These are phyloP conservation scores for Tolypocladium tundrense DNA, from an alignment of 2,329 filamentous ascomycete species.

Conservation along the genomic window DNA sequence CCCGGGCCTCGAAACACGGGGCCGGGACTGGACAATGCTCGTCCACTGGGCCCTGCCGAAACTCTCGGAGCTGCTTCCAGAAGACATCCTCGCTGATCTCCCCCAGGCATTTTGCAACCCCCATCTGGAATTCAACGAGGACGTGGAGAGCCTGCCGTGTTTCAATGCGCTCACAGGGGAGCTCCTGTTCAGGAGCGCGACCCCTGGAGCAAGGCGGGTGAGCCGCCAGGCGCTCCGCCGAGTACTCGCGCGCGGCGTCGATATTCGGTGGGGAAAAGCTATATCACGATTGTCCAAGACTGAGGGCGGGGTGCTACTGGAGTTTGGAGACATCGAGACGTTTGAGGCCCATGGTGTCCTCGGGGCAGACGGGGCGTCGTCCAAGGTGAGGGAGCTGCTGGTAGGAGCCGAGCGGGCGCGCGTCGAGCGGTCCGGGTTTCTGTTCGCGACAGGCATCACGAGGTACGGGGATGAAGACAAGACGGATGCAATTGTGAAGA, in stretches of 20 bases:
- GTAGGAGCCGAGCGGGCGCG: background rate
- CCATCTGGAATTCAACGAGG: slow-evolving; percentile 17
- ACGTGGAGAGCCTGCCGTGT: slow-evolving; percentile 18
- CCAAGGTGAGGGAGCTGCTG: background rate
- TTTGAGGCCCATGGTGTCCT: slow-evolving; percentile 13
- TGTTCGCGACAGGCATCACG: slow-evolving; percentile 18
- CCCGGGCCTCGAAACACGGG: slow-evolving; percentile 14
- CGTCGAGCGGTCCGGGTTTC: slow-evolving; percentile 6
- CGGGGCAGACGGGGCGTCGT: slow-evolving; percentile 21
- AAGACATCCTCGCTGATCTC: slow-evolving; percentile 17
- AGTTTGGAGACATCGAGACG: slow-evolving; percentile 12
- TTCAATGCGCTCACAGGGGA: slow-evolving; percentile 25
- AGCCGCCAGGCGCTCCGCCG: slow-evolving; percentile 21
- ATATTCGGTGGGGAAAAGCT: slow-evolving; percentile 20
- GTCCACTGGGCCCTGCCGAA: slow-evolving; percentile 28
- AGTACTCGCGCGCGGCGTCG: slow-evolving; percentile 19
- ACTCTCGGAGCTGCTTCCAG: slow-evolving; percentile 22
- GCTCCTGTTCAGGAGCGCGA: slow-evolving; percentile 21
- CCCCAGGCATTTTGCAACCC: slow-evolving; percentile 23
- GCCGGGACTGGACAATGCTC: slow-evolving; percentile 28
- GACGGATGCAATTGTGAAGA: slow-evolving; percentile 13
- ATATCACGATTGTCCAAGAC: slow-evolving; percentile 5
- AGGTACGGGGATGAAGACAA: slow-evolving; percentile 14
- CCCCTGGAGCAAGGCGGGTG: slow-evolving; percentile 22
- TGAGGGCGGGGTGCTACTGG: slow-evolving; percentile 8